Conservation (phyloP, 768 basidiomycete species). For the Jaapia argillacea region DNA sequence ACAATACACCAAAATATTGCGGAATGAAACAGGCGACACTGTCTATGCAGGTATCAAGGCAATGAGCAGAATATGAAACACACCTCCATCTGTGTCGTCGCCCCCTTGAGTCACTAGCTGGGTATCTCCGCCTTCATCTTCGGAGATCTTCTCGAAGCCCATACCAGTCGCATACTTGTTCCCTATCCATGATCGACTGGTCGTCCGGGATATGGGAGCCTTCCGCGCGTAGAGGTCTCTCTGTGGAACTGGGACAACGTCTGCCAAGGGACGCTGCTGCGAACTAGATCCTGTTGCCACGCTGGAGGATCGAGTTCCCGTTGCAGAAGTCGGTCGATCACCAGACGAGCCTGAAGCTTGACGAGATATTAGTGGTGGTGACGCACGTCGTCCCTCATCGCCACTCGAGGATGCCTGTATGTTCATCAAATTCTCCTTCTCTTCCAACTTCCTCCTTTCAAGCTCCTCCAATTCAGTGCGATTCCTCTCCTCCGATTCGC, state of each 20-base stretch:
- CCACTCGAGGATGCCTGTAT: slow-evolving; percentile 16
- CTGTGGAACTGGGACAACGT: slow-evolving; percentile 24
- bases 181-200: slow-evolving; percentile 40
- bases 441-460: slow-evolving; percentile 23
- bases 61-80: not conserved
- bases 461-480: slow-evolving; percentile 14
- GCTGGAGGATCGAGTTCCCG: slow-evolving; percentile 10
- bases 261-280: not conserved
- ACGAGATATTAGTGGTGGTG: slow-evolving; percentile 14
- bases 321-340: no score
- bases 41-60: no score
- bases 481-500: slow-evolving; percentile 23
- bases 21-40: not conserved
- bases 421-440: slow-evolving; percentile 26
- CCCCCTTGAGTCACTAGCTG: slow-evolving; percentile 5
- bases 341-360: no score
- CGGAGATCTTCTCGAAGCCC: slow-evolving; percentile 2
- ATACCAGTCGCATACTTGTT: slow-evolving; percentile 19
- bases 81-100: slow-evolving; percentile 1
- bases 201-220: slow-evolving; percentile 32
- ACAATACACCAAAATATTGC: not conserved
- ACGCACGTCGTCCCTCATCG: slow-evolving; percentile 12
- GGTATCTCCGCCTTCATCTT: slow-evolving; percentile 5
- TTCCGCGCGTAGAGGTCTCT: slow-evolving; percentile 31
- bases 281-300: not conserved